phyloP scores from a whole-genome alignment of 768 basidiomycete genomes.

The Auricularia sp. region DNA sequence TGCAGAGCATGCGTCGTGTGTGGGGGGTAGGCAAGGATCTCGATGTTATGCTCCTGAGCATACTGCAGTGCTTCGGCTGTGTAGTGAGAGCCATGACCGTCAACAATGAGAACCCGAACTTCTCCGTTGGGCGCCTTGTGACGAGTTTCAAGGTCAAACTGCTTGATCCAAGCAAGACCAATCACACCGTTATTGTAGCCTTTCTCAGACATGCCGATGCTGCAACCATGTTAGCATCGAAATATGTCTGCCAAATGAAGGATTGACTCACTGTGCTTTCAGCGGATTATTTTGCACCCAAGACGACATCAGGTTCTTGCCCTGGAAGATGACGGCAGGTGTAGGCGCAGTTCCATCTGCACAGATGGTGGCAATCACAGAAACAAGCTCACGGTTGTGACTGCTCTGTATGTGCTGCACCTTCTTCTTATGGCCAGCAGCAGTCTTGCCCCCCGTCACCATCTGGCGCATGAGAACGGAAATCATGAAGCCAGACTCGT shows the following conservation, averaged over 20 bases:
- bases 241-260: no score
- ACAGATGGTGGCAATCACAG: constrained; percentile 31
- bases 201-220: constrained; percentile 20
- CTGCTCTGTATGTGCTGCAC: constrained; percentile 24
- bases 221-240: no score
- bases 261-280: background rate
- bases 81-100: constrained; percentile 40
- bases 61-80: constrained; percentile 29
- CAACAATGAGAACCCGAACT: constrained; percentile 28
- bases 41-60: constrained; percentile 27
- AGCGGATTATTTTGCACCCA: constrained; percentile 15
- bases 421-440: no score
- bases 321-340: constrained; percentile 34
- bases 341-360: constrained; percentile 28
- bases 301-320: constrained; percentile 21
- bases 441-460: no score
- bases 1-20: constrained; percentile 38
- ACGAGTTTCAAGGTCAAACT: constrained; percentile 30
- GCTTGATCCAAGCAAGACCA: constrained; percentile 27
- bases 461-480: no score
- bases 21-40: constrained; percentile 35
- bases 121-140: constrained; percentile 22
- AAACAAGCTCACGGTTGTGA: constrained; percentile 27
- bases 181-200: constrained; percentile 21
- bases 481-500: no score